These are phyloP conservation scores for Balansia obtecta DNA, from an alignment of 2,329 filamentous ascomycete species.

Conservation along the genomic window DNA sequence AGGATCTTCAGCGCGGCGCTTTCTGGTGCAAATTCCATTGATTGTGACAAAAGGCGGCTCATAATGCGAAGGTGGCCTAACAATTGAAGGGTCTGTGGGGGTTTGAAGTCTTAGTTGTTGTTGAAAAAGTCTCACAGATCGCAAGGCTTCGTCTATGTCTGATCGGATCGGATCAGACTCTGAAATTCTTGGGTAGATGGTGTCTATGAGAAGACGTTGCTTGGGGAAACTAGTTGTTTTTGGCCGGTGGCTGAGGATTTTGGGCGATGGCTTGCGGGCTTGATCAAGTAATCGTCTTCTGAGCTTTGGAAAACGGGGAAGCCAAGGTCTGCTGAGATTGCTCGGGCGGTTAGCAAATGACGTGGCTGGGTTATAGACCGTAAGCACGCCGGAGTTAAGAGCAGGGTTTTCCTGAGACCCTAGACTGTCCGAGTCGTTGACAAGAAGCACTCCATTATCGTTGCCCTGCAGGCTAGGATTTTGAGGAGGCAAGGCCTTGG, in stretches of 20 bases:
- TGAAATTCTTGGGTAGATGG: conserved; percentile 1
- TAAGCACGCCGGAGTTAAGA: background rate
- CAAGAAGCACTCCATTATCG: background rate
- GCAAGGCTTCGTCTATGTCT: conserved; percentile 1
- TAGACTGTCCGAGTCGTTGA: background rate
- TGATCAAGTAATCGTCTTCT: background rate
- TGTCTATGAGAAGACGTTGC: conserved; percentile 3
- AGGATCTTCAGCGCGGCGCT: conserved; percentile 17
- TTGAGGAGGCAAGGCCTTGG: background rate
- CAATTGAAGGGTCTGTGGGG: background rate
- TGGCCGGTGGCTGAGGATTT: background rate
- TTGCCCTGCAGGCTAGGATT: background rate
- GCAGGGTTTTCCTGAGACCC: background rate
- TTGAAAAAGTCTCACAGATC: background rate
- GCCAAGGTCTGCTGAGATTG: conserved; percentile 4
- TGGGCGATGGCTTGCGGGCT: background rate
- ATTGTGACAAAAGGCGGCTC: conserved; percentile 8
- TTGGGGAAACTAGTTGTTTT: background rate
- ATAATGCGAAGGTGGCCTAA: background rate
- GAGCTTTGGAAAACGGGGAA: conserved; percentile 3
- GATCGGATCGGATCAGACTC: background rate
- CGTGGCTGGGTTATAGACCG: background rate
- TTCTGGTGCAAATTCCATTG: conserved; percentile 18
- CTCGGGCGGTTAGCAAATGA: conserved; percentile 4
- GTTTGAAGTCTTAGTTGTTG: background rate